These are phyloP conservation scores for Meira miltonrushii DNA, from an alignment of 1,284 basidiomycete species.

Conservation along the genomic window DNA sequence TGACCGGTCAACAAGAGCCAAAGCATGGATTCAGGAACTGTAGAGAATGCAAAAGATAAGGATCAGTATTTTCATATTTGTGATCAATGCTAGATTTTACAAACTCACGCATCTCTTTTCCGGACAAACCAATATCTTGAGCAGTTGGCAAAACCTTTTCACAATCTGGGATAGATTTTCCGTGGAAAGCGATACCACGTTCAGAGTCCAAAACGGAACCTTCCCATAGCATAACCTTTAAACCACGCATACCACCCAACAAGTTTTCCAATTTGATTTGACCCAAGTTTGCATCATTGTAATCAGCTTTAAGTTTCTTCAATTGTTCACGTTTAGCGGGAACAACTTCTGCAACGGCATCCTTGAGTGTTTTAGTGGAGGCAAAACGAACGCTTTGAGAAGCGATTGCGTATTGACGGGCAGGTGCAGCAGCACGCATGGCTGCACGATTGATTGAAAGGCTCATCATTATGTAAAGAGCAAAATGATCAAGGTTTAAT, in stretches of 20 bases:
- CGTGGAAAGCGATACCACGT: slow-evolving; percentile 52
- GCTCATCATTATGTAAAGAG: slow-evolving; percentile 33
- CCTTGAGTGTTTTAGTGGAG: slow-evolving; percentile 47
- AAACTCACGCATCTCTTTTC: slow-evolving; percentile 50
- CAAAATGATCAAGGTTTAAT: too few species aligned
- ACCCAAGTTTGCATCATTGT: slow-evolving; percentile 44
- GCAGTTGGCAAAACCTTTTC: slow-evolving; percentile 50
- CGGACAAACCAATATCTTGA: slow-evolving; percentile 43
- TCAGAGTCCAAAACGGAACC: slow-evolving; percentile 51
- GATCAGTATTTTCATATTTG: not conserved
- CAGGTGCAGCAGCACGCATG: slow-evolving; percentile 39
- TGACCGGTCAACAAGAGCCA: slow-evolving; percentile 52
- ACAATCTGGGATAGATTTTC: slow-evolving; percentile 48
- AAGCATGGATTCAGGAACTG: slow-evolving; percentile 52
- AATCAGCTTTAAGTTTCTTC: slow-evolving; percentile 47
- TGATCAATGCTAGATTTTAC: not conserved
- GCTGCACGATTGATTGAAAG: slow-evolving; percentile 46
- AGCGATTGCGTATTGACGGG: slow-evolving; percentile 44
- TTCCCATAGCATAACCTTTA: slow-evolving; percentile 53
- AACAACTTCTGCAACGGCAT: slow-evolving; percentile 49
- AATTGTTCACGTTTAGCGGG: slow-evolving; percentile 51
- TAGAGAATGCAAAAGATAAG: not conserved
- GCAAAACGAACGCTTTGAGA: slow-evolving; percentile 38
- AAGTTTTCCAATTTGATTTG: slow-evolving; percentile 49
- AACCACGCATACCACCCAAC: slow-evolving; percentile 51